Base-by-base conservation (phyloP, 176 grass and related monocot genomes). In the Cenchrus fungigraminus region DNA sequence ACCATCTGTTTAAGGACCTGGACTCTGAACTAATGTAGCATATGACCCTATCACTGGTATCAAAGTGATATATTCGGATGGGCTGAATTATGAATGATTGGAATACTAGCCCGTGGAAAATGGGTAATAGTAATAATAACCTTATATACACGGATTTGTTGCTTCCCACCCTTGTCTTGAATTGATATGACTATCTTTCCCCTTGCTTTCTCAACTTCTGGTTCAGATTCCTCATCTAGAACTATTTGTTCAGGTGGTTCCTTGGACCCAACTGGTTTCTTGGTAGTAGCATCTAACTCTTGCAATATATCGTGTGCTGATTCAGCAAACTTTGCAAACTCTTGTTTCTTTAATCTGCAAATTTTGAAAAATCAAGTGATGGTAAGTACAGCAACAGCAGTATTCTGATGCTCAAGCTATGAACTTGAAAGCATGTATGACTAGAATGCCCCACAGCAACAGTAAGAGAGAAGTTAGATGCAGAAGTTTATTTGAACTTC, bases 121-220 rank as follows among this genome's bases (percentile, higher is more conserved):
- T 9, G 17, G 44, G 6, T 45, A 7, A 7, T 46, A 46, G 77
- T 50, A 77, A 37, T 55, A 50, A 29, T 90, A 60, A 94, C 97
- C 93, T 86, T 91, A 46, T 84, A 98, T 19, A 98, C 31, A 32
- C 97, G 92, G 54, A 94, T 65, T 49, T 86, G 90, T 52, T 92
- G 91, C 12, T 91, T 78, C 10, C 71, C 87, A 73, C 89, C 79
- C 79, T 92, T 98, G 55, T 89, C 91, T 87, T 98, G 91, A 75
- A 98, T 69, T 31, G 86, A 89, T 86, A 98, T 88, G n/a, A 92
- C 73, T 1, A 98, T 88, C 28, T 92, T 96, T 75, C 83, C 77
- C 82, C 90, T 92, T 11, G 20, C 46, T 85, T 91, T 94, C 73
- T 78, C 80, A 6, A 70, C 65, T 47, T 84, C 34, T 63, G 43